A percentile compares a stretch with the other conserved stretches of the same genome.
Conservation (phyloP, 2,329 filamentous ascomycete species). For the Bipolaris gigantea region DNA sequence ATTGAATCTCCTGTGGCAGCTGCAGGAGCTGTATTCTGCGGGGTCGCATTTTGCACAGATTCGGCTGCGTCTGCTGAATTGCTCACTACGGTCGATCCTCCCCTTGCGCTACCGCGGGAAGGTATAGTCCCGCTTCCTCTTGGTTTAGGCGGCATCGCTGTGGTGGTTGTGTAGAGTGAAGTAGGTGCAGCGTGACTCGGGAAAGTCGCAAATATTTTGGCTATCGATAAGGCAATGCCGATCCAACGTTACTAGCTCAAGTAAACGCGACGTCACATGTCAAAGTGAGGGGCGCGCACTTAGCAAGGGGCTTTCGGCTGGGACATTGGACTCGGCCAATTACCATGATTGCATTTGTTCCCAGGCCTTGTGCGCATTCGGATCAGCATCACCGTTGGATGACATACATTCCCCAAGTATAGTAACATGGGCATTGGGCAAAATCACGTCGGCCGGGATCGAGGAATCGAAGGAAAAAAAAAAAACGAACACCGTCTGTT, state of each 20-base stretch:
- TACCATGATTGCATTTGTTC: background rate
- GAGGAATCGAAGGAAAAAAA: background rate
- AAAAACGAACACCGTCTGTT: slow-evolving; percentile 7
- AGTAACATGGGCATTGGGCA: background rate
- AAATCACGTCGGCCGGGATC: background rate
- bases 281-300: slow-evolving; percentile 2
- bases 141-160: slow-evolving; percentile 39
- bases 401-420: background rate
- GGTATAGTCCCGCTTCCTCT: slow-evolving; percentile 29
- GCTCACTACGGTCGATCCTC: slow-evolving; percentile 19
- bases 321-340: background rate
- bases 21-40: slow-evolving; percentile 17
- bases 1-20: slow-evolving; percentile 9
- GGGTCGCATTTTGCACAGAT: slow-evolving; percentile 18
- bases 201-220: slow-evolving; percentile 19
- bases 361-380: background rate
- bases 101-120: slow-evolving; percentile 26
- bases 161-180: background rate
- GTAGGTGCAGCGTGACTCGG: slow-evolving; percentile 13
- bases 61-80: slow-evolving; percentile 16
- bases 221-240: slow-evolving; percentile 31
- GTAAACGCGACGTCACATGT: slow-evolving; percentile 15
- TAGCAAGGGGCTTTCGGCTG: background rate
- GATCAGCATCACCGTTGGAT: too few species aligned
- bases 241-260: background rate